Conservation (phyloP, 1,139 yeast species). For the Candida pseudocylindracea region DNA sequence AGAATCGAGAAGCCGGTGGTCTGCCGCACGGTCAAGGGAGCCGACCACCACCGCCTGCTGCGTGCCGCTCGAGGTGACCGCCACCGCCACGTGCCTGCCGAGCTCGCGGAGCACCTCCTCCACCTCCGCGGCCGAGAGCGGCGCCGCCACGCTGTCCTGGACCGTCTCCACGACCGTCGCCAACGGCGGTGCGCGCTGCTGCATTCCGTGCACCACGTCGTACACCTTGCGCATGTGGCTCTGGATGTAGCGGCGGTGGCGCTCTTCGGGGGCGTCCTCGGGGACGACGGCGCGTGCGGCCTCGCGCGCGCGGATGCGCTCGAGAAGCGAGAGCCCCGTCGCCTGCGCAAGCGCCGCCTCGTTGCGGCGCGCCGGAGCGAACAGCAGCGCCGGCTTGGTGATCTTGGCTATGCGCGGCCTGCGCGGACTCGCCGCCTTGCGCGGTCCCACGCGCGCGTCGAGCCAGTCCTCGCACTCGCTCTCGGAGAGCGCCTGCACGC, state of each 20-base stretch:
- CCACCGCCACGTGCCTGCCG: slow-evolving; percentile 5
- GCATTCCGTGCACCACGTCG: slow-evolving; percentile 13
- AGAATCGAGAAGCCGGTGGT: slow-evolving; percentile 4
- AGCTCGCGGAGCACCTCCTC: slow-evolving; percentile 8
- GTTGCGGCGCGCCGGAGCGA: neutral
- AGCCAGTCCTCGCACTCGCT: neutral
- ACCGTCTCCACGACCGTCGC: slow-evolving; percentile 9
- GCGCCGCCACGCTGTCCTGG: slow-evolving; percentile 13
- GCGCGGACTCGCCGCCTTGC: neutral
- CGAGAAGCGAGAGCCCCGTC: slow-evolving; percentile 7
- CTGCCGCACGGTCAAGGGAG: slow-evolving; percentile 10
- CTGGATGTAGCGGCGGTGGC: slow-evolving; percentile 13
- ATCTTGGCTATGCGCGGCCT: neutral
- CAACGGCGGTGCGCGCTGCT: slow-evolving; percentile 8
- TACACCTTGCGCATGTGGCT: slow-evolving; percentile 19
- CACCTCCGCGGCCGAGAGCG: slow-evolving; percentile 12
- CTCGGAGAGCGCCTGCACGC: neutral
- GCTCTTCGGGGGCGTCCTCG: slow-evolving; percentile 8
- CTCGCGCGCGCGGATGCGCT: slow-evolving; percentile 18
- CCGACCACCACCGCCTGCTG: slow-evolving; percentile 10
- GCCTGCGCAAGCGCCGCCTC: neutral
- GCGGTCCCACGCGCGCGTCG: neutral
- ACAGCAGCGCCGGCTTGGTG: neutral
- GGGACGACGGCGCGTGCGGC: neutral
- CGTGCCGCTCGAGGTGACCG: slow-evolving; percentile 5